phyloP scores from a whole-genome alignment of 2,329 filamentous ascomycete genomes.

The Ophiostoma triangulosporum region DNA sequence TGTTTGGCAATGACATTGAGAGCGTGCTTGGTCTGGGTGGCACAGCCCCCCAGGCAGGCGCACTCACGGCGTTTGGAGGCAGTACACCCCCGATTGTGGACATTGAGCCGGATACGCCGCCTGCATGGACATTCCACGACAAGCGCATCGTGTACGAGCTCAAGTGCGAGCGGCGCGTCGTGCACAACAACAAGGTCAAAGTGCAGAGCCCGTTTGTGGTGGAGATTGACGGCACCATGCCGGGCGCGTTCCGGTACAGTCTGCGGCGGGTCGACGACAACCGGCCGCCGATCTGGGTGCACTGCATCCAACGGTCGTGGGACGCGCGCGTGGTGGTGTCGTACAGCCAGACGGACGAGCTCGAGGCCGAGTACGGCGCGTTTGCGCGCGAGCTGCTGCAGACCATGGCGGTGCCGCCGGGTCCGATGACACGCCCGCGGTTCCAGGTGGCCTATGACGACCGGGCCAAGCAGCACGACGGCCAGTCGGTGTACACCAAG shows the following conservation, averaged over 20 bases:
- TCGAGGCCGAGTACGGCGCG: slow-evolving; percentile 14
- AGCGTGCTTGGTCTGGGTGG: slow-evolving; percentile 1
- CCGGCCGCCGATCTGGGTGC: slow-evolving; percentile 16
- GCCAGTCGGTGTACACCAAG: slow-evolving; percentile 3
- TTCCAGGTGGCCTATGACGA: slow-evolving; percentile 12
- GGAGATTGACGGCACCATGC: slow-evolving; percentile 14
- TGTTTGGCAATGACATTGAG: slow-evolving; percentile 16
- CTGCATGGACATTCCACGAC: slow-evolving; percentile 9
- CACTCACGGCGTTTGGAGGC: neutral
- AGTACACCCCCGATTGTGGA: neutral
- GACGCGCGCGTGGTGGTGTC: slow-evolving; percentile 18
- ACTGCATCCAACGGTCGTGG: slow-evolving; percentile 21
- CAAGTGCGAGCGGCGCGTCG: slow-evolving; percentile 11
- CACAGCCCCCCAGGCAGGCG: neutral
- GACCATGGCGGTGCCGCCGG: slow-evolving; percentile 15
- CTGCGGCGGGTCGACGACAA: slow-evolving; percentile 14
- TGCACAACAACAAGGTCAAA: neutral
- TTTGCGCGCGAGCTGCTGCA: slow-evolving; percentile 18
- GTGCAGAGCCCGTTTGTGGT: slow-evolving; percentile 13
- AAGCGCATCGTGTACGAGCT: slow-evolving; percentile 16
- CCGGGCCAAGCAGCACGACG: neutral
- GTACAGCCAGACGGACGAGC: slow-evolving; percentile 12
- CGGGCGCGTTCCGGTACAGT: slow-evolving; percentile 13
- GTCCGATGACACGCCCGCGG: slow-evolving; percentile 1
- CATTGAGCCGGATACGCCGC: neutral